These are phyloP conservation scores for Pseudoturritis turrita DNA, from an alignment of 345 rosid genomes.

Conservation along the genomic window DNA sequence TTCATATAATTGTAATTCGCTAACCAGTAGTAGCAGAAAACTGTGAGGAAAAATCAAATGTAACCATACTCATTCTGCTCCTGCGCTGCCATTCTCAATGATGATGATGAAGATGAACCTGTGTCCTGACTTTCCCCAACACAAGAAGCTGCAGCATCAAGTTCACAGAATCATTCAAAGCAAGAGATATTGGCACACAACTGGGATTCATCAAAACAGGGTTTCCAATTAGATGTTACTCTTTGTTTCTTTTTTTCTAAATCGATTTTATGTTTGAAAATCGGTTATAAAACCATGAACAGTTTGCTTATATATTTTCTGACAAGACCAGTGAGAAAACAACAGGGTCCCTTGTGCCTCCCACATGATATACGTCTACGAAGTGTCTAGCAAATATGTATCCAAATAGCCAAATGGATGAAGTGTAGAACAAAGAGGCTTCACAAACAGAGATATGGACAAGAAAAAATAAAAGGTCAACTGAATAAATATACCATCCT, in stretches of 20 bases:
- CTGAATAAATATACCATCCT: constrained; percentile 65
- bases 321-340: background rate
- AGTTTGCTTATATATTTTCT: background rate
- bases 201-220: background rate
- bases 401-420: background rate
- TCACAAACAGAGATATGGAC: background rate
- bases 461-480: background rate
- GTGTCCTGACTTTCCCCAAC: constrained; percentile 88
- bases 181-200: background rate
- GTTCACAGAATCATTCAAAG: background rate
- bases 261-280: background rate
- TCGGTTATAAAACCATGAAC: background rate
- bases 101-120: constrained; percentile 70
- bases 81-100: constrained; percentile 61
- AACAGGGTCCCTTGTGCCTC: background rate
- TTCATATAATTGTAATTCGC: background rate
- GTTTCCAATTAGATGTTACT: background rate
- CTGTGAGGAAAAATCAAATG: background rate
- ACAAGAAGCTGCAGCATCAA: constrained; percentile 52
- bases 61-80: constrained; percentile 75
- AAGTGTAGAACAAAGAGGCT: background rate
- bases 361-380: background rate
- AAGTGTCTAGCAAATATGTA: background rate
- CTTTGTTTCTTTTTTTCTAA: background rate
- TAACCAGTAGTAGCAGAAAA: constrained; percentile 4